phyloP scores from a whole-genome alignment of 2,329 filamentous ascomycete species.

The Pseudocercospora eumusae region DNA sequence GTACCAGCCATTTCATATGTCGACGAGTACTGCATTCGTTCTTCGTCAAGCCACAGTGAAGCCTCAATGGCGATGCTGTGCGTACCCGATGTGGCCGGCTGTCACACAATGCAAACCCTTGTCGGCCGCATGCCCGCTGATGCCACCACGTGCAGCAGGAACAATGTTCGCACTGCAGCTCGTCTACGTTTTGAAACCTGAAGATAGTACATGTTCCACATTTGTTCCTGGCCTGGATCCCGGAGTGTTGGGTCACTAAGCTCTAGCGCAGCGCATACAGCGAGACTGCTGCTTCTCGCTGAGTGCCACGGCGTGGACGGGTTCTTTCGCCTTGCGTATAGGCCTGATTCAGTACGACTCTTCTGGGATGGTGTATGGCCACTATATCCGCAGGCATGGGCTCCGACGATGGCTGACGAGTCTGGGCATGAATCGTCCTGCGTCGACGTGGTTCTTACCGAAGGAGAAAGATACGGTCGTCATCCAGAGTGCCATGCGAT shows the following conservation, averaged over 20 bases:
- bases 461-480: slow-evolving; percentile 7
- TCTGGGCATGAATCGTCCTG: not conserved
- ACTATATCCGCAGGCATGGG: slow-evolving; percentile 12
- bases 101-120: slow-evolving; percentile 11
- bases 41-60: not conserved
- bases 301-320: slow-evolving; percentile 7
- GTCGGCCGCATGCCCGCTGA: slow-evolving; percentile 4
- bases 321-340: slow-evolving; percentile 7
- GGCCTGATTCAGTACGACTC: not conserved
- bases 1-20: not conserved
- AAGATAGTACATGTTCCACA: slow-evolving; percentile 10
- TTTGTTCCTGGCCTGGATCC: slow-evolving; percentile 8
- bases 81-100: slow-evolving; percentile 1
- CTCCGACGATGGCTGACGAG: slow-evolving; percentile 13
- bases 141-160: slow-evolving; percentile 20
- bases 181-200: slow-evolving; percentile 6
- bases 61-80: not conserved
- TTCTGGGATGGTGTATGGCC: not conserved
- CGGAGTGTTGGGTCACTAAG: not conserved
- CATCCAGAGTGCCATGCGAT: slow-evolving; percentile 15
- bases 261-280: not conserved
- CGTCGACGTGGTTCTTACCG: slow-evolving; percentile 8
- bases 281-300: not conserved
- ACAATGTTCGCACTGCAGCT: slow-evolving; percentile 24
- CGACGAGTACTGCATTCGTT: slow-evolving; percentile 11